phyloP scores from a whole-genome alignment of 768 basidiomycete species.

The Tricholoma sp. region DNA sequence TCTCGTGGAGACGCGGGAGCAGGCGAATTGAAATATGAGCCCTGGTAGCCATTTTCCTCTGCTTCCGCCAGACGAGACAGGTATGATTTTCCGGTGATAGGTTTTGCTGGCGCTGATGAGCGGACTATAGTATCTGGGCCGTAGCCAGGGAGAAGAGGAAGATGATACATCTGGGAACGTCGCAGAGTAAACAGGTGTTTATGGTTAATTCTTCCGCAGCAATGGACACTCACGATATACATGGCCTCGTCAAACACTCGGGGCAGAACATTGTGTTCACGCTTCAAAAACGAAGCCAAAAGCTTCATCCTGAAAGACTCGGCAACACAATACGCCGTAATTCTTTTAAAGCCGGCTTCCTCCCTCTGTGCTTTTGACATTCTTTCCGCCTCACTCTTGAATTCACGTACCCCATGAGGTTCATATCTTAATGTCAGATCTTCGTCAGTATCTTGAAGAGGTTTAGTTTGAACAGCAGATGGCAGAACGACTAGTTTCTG shows the following conservation, averaged over 20 bases:
- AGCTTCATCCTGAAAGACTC: conserved; percentile 84
- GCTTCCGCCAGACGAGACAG: conserved; percentile 74
- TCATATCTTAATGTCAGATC: conserved; percentile 58
- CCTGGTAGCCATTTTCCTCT: conserved; percentile 88
- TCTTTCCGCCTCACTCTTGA: conserved; percentile 81
- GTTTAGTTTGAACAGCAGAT: conserved; percentile 83
- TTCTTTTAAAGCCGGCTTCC: conserved; percentile 70
- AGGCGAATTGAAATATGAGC: conserved; percentile 63
- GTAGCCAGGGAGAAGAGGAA: conserved; percentile 90
- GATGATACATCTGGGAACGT: conserved; percentile 92
- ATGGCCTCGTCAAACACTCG: conserved; percentile 91
- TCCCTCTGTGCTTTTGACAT: conserved; percentile 87
- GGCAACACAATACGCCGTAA: conserved; percentile 88
- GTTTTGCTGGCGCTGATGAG: conserved; percentile 64
- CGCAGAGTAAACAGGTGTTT: too few species aligned
- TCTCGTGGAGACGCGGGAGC: conserved; percentile 32
- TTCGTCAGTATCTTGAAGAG: conserved; percentile 45
- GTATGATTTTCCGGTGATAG: conserved; percentile 50
- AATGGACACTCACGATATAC: conserved; percentile 65
- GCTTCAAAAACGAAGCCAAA: conserved; percentile 78
- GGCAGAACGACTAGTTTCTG: conserved; percentile 90
- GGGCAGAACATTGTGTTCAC: conserved; percentile 88
- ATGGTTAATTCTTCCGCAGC: too few species aligned
- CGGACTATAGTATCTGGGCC: conserved; percentile 79
- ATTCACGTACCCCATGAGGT: conserved; percentile 67